Percentiles rank a stretch among this genome's conserved stretches.
Conservation (phyloP, 495 filamentous ascomycete species). For the Usnea hakonensis region DNA sequence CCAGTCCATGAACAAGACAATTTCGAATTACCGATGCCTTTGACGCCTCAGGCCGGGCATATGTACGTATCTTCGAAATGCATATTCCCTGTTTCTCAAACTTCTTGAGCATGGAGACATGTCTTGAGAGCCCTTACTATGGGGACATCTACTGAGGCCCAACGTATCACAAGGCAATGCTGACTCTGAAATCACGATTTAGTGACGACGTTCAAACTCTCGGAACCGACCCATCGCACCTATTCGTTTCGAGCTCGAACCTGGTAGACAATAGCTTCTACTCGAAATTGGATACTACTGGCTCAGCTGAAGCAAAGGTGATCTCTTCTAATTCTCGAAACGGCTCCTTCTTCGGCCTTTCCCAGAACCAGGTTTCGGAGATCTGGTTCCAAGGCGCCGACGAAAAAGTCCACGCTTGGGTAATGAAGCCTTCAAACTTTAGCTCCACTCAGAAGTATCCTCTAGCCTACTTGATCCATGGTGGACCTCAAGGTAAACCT, state of each 20-base stretch:
- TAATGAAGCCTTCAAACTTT: conserved; percentile 76
- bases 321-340: conserved; percentile 58
- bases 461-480: conserved; percentile 76
- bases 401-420: conserved; percentile 64
- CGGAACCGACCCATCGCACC: conserved; percentile 37
- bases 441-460: conserved; percentile 68
- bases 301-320: conserved; percentile 32
- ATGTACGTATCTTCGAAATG: too few species aligned
- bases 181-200: too few species aligned
- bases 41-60: conserved; percentile 51
- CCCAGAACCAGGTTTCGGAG: conserved; percentile 52
- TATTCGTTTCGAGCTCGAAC: conserved; percentile 59
- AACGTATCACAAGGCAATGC: too few species aligned
- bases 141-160: too few species aligned
- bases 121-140: too few species aligned
- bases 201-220: conserved; percentile 48
- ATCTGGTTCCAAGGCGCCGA: conserved; percentile 62
- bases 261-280: conserved; percentile 64
- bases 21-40: conserved; percentile 43
- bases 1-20: conserved; percentile 43
- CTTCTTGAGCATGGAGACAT: too few species aligned
- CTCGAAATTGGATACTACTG: conserved; percentile 48
- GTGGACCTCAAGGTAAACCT: conserved; percentile 64
- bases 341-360: conserved; percentile 65
- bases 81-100: too few species aligned